These are phyloP conservation scores for Thielaviopsis euricoi DNA, from an alignment of 2,329 filamentous ascomycete genomes.

Conservation along the genomic window DNA sequence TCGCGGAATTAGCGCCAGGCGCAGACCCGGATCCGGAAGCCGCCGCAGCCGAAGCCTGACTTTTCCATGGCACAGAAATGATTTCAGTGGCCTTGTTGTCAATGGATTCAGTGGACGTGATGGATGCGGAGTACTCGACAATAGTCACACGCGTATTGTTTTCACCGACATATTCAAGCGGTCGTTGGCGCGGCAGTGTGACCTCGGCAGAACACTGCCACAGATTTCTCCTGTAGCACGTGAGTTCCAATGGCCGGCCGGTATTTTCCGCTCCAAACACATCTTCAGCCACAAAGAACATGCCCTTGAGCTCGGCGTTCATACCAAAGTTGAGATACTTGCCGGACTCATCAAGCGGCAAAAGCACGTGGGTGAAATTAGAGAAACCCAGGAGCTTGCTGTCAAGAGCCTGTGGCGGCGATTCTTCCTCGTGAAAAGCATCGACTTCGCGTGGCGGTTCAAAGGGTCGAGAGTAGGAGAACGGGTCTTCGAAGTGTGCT, in stretches of 20 bases:
- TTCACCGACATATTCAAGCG: constrained; percentile 4
- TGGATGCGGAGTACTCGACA: constrained; percentile 61
- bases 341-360: constrained; percentile 48
- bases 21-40: no score
- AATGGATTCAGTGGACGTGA: constrained; percentile 79
- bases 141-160: constrained; percentile 44
- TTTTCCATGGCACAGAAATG: constrained; percentile 95
- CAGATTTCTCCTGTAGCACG: constrained; percentile 85
- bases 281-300: constrained; percentile 78
- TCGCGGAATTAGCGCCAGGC: no score
- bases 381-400: constrained; percentile 64
- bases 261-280: constrained; percentile 47
- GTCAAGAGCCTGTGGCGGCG: constrained; percentile 41
- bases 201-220: constrained; percentile 90
- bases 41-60: constrained; percentile 17
- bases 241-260: constrained; percentile 58
- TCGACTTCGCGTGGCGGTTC: constrained; percentile 19
- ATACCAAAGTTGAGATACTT: constrained; percentile 48
- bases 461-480: constrained; percentile 38
- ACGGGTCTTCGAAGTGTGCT: constrained; percentile 44
- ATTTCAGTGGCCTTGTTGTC: constrained; percentile 87
- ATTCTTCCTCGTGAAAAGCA: constrained; percentile 21
- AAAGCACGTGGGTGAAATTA: constrained; percentile 40
- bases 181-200: constrained; percentile 30
- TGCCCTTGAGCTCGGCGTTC: constrained; percentile 64